These are phyloP conservation scores for Leishmania lainsoni DNA, from an alignment of 208 protist genomes.

Conservation along the genomic window DNA sequence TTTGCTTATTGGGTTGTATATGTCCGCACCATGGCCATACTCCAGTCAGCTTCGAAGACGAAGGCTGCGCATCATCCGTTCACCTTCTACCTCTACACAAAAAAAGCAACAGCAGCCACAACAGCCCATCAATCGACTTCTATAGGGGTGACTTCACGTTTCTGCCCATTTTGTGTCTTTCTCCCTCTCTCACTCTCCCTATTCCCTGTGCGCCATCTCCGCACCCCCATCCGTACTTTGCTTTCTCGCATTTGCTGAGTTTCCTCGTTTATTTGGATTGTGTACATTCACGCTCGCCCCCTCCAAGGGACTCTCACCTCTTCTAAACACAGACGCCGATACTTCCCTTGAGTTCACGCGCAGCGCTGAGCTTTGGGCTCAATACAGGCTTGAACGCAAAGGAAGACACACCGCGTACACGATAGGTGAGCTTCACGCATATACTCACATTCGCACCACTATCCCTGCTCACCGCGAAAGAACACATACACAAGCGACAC, in stretches of 20 bases:
- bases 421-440: neutral
- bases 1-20: neutral
- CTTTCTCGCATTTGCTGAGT: neutral
- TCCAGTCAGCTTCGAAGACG: neutral
- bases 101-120: neutral
- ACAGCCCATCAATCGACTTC: neutral
- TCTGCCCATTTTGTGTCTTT: neutral
- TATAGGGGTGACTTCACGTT: neutral
- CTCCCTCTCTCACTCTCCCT: neutral
- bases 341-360: neutral
- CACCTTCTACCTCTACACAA: neutral
- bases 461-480: neutral
- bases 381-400: no score
- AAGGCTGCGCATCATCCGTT: neutral
- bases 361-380: neutral
- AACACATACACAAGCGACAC: neutral
- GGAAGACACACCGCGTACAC: neutral
- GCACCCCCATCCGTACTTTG: neutral
- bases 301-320: neutral
- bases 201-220: neutral
- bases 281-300: neutral
- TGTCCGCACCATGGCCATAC: neutral
- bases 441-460: neutral
- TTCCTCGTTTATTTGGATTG: neutral
- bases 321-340: neutral